Conservation (phyloP, 2,329 filamentous ascomycete genomes). For the Aspergillus neoniger region DNA sequence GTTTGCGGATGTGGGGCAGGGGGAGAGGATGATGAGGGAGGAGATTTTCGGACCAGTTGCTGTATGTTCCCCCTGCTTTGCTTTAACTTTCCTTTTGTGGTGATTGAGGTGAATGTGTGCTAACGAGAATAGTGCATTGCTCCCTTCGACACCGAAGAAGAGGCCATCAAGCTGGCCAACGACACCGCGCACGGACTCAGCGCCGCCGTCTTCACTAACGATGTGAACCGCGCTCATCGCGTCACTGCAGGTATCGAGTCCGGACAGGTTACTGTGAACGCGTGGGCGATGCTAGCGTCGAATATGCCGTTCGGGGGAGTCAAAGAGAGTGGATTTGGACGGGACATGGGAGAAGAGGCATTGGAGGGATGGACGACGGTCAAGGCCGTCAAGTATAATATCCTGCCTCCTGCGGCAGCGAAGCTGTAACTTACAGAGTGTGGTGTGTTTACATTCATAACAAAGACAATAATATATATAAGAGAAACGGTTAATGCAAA, state of each 20-base stretch:
- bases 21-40: conserved; percentile 52
- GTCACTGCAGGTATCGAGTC: conserved; percentile 24
- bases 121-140: conserved; percentile 48
- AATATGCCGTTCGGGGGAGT: conserved; percentile 32
- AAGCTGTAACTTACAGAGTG: neutral
- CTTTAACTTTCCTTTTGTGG: too few species aligned
- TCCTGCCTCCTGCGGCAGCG: neutral
- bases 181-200: conserved; percentile 44
- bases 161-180: conserved; percentile 59
- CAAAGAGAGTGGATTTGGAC: conserved; percentile 31
- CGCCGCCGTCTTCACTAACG: conserved; percentile 31
- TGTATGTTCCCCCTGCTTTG: conserved; percentile 19
- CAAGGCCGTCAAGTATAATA: conserved; percentile 1
- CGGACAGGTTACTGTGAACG: conserved; percentile 31
- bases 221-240: conserved; percentile 28
- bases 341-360: conserved; percentile 22
- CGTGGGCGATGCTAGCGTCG: conserved; percentile 28
- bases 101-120: neutral
- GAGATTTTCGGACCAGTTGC: conserved; percentile 63
- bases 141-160: conserved; percentile 61
- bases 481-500: too few species aligned
- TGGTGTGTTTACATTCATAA: neutral
- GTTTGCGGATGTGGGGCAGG: conserved; percentile 53
- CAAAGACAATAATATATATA: too few species aligned
- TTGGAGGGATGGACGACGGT: conserved; percentile 2